Evolutionary conservation across 1,284 basidiomycete species (phyloP), one percentile per base, ranked within the genome.

Genomic region (Quambalaria eucalypti): DNA sequence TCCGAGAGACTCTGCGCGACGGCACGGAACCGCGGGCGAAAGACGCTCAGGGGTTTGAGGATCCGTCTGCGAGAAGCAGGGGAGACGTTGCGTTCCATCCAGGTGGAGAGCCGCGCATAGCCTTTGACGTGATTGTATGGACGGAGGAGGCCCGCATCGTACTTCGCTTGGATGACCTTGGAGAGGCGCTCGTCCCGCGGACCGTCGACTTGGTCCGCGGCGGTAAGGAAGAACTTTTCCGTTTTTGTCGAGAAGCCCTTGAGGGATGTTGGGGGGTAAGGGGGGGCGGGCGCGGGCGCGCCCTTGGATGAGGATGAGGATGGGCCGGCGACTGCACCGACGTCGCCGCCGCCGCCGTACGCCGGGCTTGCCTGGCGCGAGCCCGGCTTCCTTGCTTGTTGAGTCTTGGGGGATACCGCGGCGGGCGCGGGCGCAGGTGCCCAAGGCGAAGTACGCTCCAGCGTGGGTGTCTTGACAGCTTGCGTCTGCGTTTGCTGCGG

Each of bases 151-250:
- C 92, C 93, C 1, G 92, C 93, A 73, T 97, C 92, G 77, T 95
- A 96, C 77, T 97, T 97, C 69, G 88, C 91, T 63, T 88, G 84
- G 67, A 97, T 97, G 61, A 98, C 93, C 58, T 88, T 82, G 57
- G 87, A 87, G 38, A 98, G 78, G 0, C 92, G 85, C 65, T 95
- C 88, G 61, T 93, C 88, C 33, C 92, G 81, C 12, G 90, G 87
- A 0, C 92, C 92, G 10, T 87, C 83, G 47, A 88, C 88, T 73
- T 96, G 92, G 76, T 97, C 92, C 0, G 93, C 93, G 1, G 93
- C 92, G 0, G 90, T 95, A 30, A 97, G 81, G 65, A 96, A 81
- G 78, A 95, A 97, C 42, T 82, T 83, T 73, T 97, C 91, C 16
- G 76, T 75, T 44, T 77, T 77, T 23, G 55, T 51, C 2, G 60